These are phyloP conservation scores for Byssothecium circinans DNA, from an alignment of 2,329 filamentous ascomycete genomes.

Conservation along the genomic window DNA sequence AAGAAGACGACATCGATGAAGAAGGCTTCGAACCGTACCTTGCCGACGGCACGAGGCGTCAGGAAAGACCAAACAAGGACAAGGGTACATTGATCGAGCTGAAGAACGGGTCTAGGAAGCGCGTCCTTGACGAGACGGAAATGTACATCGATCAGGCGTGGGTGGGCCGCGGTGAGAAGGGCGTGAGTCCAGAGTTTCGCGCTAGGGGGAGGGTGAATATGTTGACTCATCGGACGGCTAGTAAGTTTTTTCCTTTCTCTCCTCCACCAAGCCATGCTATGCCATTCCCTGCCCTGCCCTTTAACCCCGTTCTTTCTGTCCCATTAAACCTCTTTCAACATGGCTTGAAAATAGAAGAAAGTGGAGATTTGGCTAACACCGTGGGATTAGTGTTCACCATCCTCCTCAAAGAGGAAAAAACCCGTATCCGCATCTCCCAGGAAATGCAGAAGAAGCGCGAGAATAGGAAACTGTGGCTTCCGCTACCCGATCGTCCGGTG, in stretches of 20 bases:
- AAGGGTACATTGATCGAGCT: constrained; percentile 64
- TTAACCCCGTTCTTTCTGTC: too few species aligned
- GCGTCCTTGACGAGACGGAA: constrained; percentile 71
- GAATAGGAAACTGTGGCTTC: constrained; percentile 79
- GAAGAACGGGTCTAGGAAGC: constrained; percentile 73
- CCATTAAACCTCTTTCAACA: too few species aligned
- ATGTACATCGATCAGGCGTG: constrained; percentile 93
- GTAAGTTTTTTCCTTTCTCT: constrained; percentile 54
- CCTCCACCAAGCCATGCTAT: neutral
- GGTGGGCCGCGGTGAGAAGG: constrained; percentile 70
- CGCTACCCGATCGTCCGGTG: constrained; percentile 82
- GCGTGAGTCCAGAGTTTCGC: constrained; percentile 65
- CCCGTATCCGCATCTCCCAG: constrained; percentile 75
- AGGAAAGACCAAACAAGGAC: constrained; percentile 18
- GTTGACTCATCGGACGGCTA: constrained; percentile 71
- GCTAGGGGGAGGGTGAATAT: constrained; percentile 72
- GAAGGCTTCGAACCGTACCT: constrained; percentile 2
- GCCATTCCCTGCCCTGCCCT: too few species aligned
- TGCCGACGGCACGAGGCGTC: constrained; percentile 12
- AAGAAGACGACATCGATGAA: neutral
- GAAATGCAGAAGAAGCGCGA: constrained; percentile 76
- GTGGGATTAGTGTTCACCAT: constrained; percentile 66
- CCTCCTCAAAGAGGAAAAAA: constrained; percentile 90
- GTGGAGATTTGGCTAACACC: too few species aligned
- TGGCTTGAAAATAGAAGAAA: too few species aligned